Evolutionary conservation across 2,329 filamentous ascomycete genomes (phyloP).

Genomic region (Teratosphaeriaceae sp.): DNA sequence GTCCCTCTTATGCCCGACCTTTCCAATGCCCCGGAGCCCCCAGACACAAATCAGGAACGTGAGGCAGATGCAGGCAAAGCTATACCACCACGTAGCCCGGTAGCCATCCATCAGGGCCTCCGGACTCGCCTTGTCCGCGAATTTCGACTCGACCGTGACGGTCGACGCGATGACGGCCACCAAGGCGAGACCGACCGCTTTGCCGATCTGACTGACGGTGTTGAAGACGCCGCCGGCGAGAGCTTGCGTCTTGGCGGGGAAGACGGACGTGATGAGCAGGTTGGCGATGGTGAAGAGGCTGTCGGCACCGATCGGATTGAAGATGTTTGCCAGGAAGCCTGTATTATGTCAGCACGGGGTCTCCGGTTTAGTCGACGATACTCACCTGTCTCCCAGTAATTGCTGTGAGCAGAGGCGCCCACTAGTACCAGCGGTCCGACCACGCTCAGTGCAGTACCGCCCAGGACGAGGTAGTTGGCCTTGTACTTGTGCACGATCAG

Average conservation of each 20-base stretch:
- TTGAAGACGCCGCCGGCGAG: constrained; percentile 42
- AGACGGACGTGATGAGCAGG: constrained; percentile 37
- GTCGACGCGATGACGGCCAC: constrained; percentile 30
- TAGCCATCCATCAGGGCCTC: constrained; percentile 31
- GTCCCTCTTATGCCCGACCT: constrained; percentile 34
- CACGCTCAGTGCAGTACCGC: constrained; percentile 30
- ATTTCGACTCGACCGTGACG: constrained; percentile 12
- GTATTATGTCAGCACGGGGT: background rate
- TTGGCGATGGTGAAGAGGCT: constrained; percentile 38
- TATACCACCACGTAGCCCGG: constrained; percentile 34
- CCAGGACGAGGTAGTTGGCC: constrained; percentile 37
- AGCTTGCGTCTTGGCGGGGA: constrained; percentile 35
- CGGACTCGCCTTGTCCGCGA: constrained; percentile 8
- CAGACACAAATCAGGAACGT: constrained; percentile 25
- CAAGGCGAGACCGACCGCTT: constrained; percentile 34
- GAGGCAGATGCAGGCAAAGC: constrained; percentile 28
- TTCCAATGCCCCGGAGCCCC: constrained; percentile 36
- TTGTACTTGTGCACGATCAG: constrained; percentile 39
- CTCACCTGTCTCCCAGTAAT: constrained; percentile 38
- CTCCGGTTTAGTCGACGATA: too few species aligned
- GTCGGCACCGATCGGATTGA: constrained; percentile 40
- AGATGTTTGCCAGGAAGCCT: constrained; percentile 37
- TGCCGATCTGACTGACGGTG: constrained; percentile 37
- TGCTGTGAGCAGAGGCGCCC: constrained; percentile 38
- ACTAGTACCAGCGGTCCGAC: constrained; percentile 41